Evolutionary conservation across 495 filamentous ascomycete genomes (phyloP).

Genomic region (Neurospora sublineolata): DNA sequence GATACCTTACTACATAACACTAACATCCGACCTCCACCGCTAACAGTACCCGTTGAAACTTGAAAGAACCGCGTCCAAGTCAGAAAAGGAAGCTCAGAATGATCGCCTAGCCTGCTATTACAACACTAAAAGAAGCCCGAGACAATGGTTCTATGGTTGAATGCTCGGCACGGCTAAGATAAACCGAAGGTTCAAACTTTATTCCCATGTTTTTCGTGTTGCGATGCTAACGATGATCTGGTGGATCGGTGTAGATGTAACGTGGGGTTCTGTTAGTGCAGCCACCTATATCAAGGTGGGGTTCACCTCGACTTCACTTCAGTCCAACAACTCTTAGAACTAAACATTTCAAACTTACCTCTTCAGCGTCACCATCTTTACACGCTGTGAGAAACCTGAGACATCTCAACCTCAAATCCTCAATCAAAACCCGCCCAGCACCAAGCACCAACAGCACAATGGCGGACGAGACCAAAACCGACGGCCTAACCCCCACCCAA

Average conservation of each 20-base stretch:
- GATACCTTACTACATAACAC: not conserved
- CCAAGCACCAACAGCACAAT: not conserved
- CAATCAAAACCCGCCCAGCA: not conserved
- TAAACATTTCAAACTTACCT: not conserved
- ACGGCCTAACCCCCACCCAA: slow-evolving; percentile 60
- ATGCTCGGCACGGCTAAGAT: not conserved
- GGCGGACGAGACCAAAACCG: too few species aligned
- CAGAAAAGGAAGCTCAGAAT: not conserved
- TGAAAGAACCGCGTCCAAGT: not conserved
- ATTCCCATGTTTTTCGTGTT: not conserved
- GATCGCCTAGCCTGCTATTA: not conserved
- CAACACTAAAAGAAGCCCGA: not conserved
- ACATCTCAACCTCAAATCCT: not conserved
- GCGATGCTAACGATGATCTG: not conserved
- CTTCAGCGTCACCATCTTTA: not conserved
- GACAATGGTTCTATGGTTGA: not conserved
- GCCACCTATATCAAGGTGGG: not conserved
- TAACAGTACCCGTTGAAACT: not conserved
- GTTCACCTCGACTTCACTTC: not conserved
- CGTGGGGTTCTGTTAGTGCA: not conserved
- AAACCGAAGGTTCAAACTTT: not conserved
- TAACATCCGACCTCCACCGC: not conserved
- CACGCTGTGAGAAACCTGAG: not conserved
- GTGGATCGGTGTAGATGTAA: not conserved
- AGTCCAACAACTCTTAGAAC: not conserved